These are phyloP conservation scores for Citrus reticulata DNA, from an alignment of 345 rosid species.

Conservation along the genomic window DNA sequence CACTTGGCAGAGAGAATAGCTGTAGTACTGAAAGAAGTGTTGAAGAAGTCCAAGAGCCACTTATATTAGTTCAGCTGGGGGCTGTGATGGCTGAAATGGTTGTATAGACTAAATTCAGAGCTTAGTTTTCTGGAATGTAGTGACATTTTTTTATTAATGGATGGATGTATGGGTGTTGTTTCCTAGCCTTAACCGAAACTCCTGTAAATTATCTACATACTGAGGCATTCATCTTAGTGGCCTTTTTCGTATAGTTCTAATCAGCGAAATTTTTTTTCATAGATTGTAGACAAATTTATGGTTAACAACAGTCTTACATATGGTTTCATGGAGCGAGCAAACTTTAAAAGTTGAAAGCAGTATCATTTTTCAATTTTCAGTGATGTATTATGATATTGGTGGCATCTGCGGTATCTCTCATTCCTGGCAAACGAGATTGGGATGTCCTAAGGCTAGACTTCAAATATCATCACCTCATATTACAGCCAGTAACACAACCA, in stretches of 20 bases:
- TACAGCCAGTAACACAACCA: too few relatives aligned
- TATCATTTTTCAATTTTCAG: too few relatives aligned
- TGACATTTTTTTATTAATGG: not conserved
- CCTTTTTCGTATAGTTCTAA: conserved; percentile 8
- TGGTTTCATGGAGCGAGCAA: not conserved
- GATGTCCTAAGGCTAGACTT: too few relatives aligned
- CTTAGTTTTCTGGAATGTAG: not conserved
- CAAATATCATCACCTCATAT: too few relatives aligned
- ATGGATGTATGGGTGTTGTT: not conserved
- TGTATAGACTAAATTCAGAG: not conserved
- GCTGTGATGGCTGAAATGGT: not conserved
- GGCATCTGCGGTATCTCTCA: too few relatives aligned
- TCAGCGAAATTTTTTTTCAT: not conserved
- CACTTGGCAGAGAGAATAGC: conserved; percentile 49
- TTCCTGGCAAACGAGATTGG: too few relatives aligned
- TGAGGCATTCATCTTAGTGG: not conserved
- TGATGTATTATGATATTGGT: too few relatives aligned
- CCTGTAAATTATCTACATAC: conserved; percentile 32
- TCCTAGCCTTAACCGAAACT: not conserved
- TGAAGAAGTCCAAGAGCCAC: conserved; percentile 19
- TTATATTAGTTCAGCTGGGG: not conserved
- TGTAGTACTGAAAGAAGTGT: conserved; percentile 35
- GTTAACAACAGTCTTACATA: not conserved
- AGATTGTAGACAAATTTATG: not conserved
- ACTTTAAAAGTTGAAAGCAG: too few relatives aligned